These are phyloP conservation scores for Hordeum pubiflorum DNA, from an alignment of 202 grass and related monocot genomes.

Conservation along the genomic window DNA sequence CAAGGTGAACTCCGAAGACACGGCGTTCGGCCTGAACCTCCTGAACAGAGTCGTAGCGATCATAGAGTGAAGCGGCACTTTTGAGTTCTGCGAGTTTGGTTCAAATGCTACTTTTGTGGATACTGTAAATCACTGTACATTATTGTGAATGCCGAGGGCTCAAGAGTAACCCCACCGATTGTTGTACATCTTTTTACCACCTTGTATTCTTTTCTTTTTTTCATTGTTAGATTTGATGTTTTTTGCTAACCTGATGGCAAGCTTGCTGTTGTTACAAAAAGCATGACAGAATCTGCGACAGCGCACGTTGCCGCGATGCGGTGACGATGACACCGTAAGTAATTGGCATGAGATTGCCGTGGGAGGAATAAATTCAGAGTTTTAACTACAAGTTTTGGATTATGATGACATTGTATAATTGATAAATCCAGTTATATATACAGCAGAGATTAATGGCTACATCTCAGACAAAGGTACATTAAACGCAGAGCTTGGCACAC, in stretches of 20 bases:
- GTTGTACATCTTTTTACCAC: neutral
- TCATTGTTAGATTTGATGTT: neutral
- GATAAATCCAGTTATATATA: neutral
- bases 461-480: neutral
- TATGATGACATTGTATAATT: neutral
- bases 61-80: slow-evolving; percentile 40
- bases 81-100: neutral
- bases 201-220: neutral
- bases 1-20: slow-evolving; percentile 88
- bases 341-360: neutral
- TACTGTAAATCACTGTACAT: slow-evolving; percentile 26
- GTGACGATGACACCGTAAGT: no score
- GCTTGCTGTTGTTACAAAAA: no score
- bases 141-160: neutral
- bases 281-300: no score
- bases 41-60: slow-evolving; percentile 58
- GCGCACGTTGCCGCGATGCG: no score
- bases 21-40: slow-evolving; percentile 67
- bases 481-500: no score
- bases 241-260: neutral
- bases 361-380: neutral
- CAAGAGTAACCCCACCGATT: neutral
- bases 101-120: neutral
- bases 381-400: neutral
- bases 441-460: no score